These are phyloP conservation scores for Phytophthora podocarpi DNA, from an alignment of 352 stramenopile species.

Conservation along the genomic window DNA sequence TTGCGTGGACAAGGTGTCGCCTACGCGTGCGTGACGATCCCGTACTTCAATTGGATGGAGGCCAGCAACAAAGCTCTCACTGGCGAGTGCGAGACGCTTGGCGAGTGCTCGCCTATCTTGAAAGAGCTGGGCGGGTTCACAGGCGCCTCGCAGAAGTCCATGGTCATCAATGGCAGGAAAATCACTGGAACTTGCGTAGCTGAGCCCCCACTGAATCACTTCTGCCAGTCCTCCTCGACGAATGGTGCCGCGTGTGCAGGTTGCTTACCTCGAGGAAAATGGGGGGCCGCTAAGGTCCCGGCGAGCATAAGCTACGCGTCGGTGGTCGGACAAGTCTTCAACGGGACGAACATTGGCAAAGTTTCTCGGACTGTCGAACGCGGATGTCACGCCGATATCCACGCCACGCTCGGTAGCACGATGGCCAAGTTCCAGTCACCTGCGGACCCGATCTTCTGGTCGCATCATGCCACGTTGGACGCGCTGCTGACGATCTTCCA, in stretches of 20 bases:
- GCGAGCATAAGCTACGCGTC: slow-evolving; percentile 44
- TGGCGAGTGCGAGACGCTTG: slow-evolving; percentile 50
- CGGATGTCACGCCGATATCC: slow-evolving; percentile 57
- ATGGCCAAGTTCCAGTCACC: slow-evolving; percentile 57
- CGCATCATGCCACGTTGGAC: slow-evolving; percentile 68
- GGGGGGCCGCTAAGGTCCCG: slow-evolving; percentile 34
- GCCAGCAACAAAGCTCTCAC: slow-evolving; percentile 41
- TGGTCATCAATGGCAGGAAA: slow-evolving; percentile 49
- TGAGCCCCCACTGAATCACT: slow-evolving; percentile 49
- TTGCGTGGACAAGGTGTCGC: slow-evolving; percentile 49
- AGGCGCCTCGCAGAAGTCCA: background rate
- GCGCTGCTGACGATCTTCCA: slow-evolving; percentile 67
- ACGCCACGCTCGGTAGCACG: slow-evolving; percentile 40
- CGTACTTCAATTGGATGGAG: slow-evolving; percentile 77
- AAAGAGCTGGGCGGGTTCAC: slow-evolving; percentile 43
- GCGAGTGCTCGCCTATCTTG: slow-evolving; percentile 46
- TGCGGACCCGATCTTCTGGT: slow-evolving; percentile 71
- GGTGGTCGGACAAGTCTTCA: slow-evolving; percentile 51
- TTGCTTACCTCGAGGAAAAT: slow-evolving; percentile 56
- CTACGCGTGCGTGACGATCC: slow-evolving; percentile 71
- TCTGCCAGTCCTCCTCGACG: slow-evolving; percentile 43
- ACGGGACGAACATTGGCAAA: slow-evolving; percentile 45
- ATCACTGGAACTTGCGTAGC: slow-evolving; percentile 42
- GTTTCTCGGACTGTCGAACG: slow-evolving; percentile 49
- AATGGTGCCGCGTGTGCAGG: slow-evolving; percentile 24